phyloP scores from a whole-genome alignment of 441 rosid genomes.

The Gossypium schwendimanii region DNA sequence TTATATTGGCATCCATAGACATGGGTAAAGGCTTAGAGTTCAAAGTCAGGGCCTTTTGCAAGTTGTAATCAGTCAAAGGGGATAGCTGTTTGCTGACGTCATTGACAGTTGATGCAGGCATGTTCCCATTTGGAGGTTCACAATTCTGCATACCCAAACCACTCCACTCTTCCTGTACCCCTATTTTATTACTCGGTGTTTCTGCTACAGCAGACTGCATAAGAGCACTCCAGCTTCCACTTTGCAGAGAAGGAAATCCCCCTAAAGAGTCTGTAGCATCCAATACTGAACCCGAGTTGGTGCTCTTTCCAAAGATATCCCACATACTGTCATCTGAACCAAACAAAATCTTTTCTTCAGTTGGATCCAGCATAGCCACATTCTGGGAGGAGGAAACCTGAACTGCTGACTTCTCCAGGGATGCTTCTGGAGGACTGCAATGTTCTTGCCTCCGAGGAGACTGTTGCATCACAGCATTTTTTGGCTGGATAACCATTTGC shows the following conservation, averaged over 20 bases:
- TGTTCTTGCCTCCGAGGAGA: slow-evolving; percentile 33
- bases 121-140: slow-evolving; percentile 34
- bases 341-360: slow-evolving; percentile 82
- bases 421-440: slow-evolving; percentile 32
- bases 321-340: slow-evolving; percentile 81
- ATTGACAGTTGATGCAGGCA: slow-evolving; percentile 15
- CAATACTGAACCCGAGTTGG: slow-evolving; percentile 36
- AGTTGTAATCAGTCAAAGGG: slow-evolving; percentile 30
- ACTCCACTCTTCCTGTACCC: slow-evolving; percentile 51
- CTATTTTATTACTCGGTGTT: slow-evolving; percentile 38
- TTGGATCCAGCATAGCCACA: slow-evolving; percentile 71
- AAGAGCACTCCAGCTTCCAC: slow-evolving; percentile 99
- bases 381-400: slow-evolving; percentile 39
- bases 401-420: slow-evolving; percentile 33
- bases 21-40: slow-evolving; percentile 24
- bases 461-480: slow-evolving; percentile 37
- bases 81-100: slow-evolving; percentile 35
- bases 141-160: slow-evolving; percentile 29
- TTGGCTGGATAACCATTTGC: slow-evolving; percentile 36
- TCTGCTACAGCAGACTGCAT: slow-evolving; percentile 90
- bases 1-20: slow-evolving; percentile 21
- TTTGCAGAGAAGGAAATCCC: slow-evolving; percentile 58
- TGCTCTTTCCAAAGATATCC: slow-evolving; percentile 62
- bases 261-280: slow-evolving; percentile 40
- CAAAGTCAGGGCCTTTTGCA: slow-evolving; percentile 19